Percentiles rank a stretch among this genome's conserved stretches.
These are phyloP conservation scores for Coccomyxa sp. DNA, from an alignment of 139 green algal genomes.

Conservation along the genomic window DNA sequence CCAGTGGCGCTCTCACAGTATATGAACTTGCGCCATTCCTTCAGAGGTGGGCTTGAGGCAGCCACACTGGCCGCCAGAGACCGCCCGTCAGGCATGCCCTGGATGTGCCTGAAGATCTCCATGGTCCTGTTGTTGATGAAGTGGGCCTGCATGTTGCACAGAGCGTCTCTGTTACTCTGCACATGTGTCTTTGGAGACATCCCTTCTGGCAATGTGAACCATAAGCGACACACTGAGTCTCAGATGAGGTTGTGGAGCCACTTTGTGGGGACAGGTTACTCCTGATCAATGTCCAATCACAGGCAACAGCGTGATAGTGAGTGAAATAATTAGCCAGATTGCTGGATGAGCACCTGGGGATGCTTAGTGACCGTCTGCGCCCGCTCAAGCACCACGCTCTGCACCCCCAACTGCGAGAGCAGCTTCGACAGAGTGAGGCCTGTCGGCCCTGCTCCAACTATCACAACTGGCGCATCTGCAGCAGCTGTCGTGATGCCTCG, in stretches of 20 bases:
- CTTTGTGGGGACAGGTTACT: background rate
- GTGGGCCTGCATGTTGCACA: conserved; percentile 45
- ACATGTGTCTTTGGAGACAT: background rate
- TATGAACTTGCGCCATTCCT: conserved; percentile 80
- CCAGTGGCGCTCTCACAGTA: conserved; percentile 68
- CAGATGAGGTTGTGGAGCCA: background rate
- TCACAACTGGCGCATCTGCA: conserved; percentile 56
- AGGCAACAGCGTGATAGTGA: background rate
- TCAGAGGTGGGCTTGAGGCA: conserved; percentile 53
- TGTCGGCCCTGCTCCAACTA: conserved; percentile 74
- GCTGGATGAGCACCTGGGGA: conserved; percentile 23
- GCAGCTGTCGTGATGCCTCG: background rate
- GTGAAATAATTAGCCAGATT: background rate
- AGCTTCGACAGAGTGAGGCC: conserved; percentile 66
- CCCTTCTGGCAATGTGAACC: background rate
- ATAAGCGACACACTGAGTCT: background rate
- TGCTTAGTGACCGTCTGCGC: conserved; percentile 32
- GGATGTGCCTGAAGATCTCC: conserved; percentile 50
- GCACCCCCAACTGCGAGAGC: conserved; percentile 58
- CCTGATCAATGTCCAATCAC: background rate
- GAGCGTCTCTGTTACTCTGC: background rate
- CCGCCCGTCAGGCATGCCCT: background rate
- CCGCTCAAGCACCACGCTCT: conserved; percentile 63
- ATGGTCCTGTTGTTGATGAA: conserved; percentile 90
- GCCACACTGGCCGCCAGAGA: conserved; percentile 42